phyloP scores from a whole-genome alignment of 108 stramenopile genomes.

The Nitzschia sp. region DNA sequence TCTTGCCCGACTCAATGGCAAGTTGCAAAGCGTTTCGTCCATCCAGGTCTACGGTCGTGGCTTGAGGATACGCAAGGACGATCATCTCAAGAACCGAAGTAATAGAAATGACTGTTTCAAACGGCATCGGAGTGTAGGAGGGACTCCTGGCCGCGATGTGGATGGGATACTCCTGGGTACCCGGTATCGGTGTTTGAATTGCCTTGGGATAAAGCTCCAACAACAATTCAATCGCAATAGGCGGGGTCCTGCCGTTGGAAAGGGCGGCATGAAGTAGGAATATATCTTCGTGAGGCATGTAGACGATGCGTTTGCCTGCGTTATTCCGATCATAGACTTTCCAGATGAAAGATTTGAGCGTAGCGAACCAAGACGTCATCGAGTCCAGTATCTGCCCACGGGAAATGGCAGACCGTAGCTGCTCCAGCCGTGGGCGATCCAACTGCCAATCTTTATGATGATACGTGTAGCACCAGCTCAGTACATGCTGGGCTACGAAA shows the following conservation, averaged over 20 bases:
- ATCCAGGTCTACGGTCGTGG: background rate
- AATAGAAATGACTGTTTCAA: constrained; percentile 20
- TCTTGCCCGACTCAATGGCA: constrained; percentile 31
- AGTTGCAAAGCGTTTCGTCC: constrained; percentile 38
- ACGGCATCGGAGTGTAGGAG: constrained; percentile 30
- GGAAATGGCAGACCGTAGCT: constrained; percentile 13
- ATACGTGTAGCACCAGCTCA: constrained; percentile 13
- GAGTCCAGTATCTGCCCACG: background rate
- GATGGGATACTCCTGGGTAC: constrained; percentile 21
- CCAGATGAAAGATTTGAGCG: constrained; percentile 33
- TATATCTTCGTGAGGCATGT: background rate
- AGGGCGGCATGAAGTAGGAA: constrained; percentile 44
- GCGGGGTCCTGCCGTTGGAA: constrained; percentile 31
- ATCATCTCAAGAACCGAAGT: constrained; percentile 20
- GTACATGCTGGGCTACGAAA: constrained; percentile 17
- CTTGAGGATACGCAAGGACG: constrained; percentile 3
- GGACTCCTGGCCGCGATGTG: constrained; percentile 29
- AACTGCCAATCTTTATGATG: background rate
- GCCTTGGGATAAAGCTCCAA: constrained; percentile 29
- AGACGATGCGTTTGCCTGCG: constrained; percentile 11
- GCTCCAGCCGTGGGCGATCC: background rate
- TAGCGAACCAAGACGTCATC: constrained; percentile 26
- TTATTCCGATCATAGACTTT: constrained; percentile 6
- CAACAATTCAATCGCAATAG: constrained; percentile 33
- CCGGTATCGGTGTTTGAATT: background rate